Conservation (phyloP, 805 yeast species). For the Candida sonorensis region DNA sequence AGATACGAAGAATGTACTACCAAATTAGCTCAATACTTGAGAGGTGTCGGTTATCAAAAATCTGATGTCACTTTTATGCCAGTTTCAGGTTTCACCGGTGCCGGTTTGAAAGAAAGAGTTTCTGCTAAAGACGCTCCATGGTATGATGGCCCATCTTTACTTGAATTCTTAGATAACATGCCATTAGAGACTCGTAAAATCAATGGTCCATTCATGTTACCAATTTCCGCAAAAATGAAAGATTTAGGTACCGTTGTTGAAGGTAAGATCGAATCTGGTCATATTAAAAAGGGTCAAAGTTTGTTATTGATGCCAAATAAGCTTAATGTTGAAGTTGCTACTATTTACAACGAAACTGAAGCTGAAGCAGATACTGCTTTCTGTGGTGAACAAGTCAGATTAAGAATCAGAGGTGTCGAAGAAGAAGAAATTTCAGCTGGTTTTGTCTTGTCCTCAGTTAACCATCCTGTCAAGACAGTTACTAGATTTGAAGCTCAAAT, state of each 20-base stretch:
- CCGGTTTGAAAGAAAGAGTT: constrained; percentile 87
- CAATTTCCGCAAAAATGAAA: constrained; percentile 89
- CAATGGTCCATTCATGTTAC: constrained; percentile 96
- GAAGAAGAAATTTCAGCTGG: constrained; percentile 95
- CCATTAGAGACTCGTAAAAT: constrained; percentile 76
- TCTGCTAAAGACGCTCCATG: constrained; percentile 71
- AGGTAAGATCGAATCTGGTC: constrained; percentile 97
- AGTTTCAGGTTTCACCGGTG: constrained; percentile 96
- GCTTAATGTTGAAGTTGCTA: constrained; percentile 71
- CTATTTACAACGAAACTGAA: constrained; percentile 93
- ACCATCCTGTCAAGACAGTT: constrained; percentile 85
- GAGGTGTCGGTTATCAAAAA: constrained; percentile 84
- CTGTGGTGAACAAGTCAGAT: constrained; percentile 96
- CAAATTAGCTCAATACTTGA: constrained; percentile 71
- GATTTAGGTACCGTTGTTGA: constrained; percentile 97
- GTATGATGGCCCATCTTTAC: constrained; percentile 88
- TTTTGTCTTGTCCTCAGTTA: constrained; percentile 80
- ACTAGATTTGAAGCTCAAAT: constrained; percentile 91
- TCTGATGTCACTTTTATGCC: constrained; percentile 92
- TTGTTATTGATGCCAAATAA: constrained; percentile 92
- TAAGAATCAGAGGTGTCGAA: constrained; percentile 90
- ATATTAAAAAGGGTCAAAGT: constrained; percentile 68
- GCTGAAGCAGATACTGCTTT: constrained; percentile 83
- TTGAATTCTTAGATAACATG: constrained; percentile 84
- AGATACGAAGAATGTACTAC: constrained; percentile 93